Conservation (phyloP, 2,329 filamentous ascomycete genomes). For the Teratosphaeria destructans region DNA sequence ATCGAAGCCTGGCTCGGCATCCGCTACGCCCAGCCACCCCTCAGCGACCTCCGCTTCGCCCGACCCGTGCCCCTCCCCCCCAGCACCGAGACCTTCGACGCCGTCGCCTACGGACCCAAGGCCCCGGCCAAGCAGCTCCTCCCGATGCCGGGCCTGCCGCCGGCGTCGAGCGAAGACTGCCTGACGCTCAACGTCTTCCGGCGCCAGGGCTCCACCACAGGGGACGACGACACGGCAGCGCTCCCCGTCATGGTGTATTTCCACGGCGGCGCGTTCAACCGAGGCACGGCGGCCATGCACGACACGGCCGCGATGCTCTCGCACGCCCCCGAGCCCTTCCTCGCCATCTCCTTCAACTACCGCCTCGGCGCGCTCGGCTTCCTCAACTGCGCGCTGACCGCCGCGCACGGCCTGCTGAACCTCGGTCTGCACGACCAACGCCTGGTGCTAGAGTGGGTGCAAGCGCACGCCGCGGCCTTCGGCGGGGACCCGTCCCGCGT, state of each 20-base stretch:
- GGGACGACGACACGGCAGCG: neutral
- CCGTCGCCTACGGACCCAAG: slow-evolving; percentile 18
- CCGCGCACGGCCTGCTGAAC: slow-evolving; percentile 43
- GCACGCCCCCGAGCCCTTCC: slow-evolving; percentile 35
- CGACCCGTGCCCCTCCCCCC: slow-evolving; percentile 32
- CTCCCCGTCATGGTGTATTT: slow-evolving; percentile 51
- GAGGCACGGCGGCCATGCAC: slow-evolving; percentile 42
- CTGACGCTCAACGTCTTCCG: slow-evolving; percentile 48
- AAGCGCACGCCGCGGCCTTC: slow-evolving; percentile 30
- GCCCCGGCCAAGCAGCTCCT: slow-evolving; percentile 20
- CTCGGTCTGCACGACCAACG: slow-evolving; percentile 31
- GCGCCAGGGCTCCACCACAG: slow-evolving; percentile 18
- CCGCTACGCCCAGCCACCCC: slow-evolving; percentile 46
- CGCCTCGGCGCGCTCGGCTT: slow-evolving; percentile 60
- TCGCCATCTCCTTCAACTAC: slow-evolving; percentile 51
- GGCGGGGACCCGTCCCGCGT: slow-evolving; percentile 24
- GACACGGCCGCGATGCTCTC: slow-evolving; percentile 37
- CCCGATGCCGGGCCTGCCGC: slow-evolving; percentile 5
- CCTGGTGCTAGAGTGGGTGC: slow-evolving; percentile 33
- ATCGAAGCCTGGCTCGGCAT: slow-evolving; percentile 32
- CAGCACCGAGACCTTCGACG: slow-evolving; percentile 24
- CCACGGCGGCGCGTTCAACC: slow-evolving; percentile 50
- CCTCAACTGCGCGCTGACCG: slow-evolving; percentile 43
- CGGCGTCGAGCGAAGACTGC: slow-evolving; percentile 41
- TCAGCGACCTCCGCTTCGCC: slow-evolving; percentile 45